phyloP scores from a whole-genome alignment of 2,329 filamentous ascomycete genomes.

The Fusarium sp. region DNA sequence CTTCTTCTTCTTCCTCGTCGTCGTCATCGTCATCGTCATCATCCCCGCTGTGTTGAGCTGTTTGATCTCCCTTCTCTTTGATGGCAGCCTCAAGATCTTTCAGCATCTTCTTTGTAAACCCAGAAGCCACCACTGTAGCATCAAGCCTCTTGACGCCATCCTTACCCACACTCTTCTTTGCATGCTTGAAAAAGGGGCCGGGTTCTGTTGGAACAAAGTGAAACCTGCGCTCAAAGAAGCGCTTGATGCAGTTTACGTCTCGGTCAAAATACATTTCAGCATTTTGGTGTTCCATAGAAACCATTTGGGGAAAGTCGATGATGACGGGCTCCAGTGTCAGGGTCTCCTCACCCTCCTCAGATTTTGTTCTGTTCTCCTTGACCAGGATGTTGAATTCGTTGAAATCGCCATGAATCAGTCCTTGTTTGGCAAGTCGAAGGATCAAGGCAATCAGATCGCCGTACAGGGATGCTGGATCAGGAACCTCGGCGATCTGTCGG shows the following conservation, averaged over 20 bases:
- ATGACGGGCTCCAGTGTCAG: constrained; percentile 78
- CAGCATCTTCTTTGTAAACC: constrained; percentile 96
- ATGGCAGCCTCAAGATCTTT: constrained; percentile 95
- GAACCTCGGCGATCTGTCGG: constrained; percentile 85
- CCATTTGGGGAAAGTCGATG: constrained; percentile 98
- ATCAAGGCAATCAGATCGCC: constrained; percentile 91
- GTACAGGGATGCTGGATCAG: constrained; percentile 87
- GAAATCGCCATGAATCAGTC: constrained; percentile 96
- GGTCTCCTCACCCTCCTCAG: constrained; percentile 54
- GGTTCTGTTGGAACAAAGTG: constrained; percentile 84
- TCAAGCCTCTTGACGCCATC: constrained; percentile 79
- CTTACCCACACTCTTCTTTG: constrained; percentile 77
- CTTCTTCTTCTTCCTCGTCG: constrained; percentile 47
- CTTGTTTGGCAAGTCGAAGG: constrained; percentile 82
- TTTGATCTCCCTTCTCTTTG: constrained; percentile 73
- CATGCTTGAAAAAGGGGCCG: constrained; percentile 87
- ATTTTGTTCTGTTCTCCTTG: constrained; percentile 71
- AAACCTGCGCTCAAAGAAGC: constrained; percentile 90
- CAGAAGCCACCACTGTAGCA: constrained; percentile 88
- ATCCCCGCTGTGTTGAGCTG: constrained; percentile 52
- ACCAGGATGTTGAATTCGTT: constrained; percentile 99
- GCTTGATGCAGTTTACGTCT: constrained; percentile 94
- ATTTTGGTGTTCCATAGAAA: constrained; percentile 92
- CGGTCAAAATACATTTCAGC: constrained; percentile 98
- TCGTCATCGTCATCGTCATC: constrained; percentile 48